Evolutionary conservation across 495 filamentous ascomycete genomes (phyloP).

Genomic region (Apiosordaria backusii): DNA sequence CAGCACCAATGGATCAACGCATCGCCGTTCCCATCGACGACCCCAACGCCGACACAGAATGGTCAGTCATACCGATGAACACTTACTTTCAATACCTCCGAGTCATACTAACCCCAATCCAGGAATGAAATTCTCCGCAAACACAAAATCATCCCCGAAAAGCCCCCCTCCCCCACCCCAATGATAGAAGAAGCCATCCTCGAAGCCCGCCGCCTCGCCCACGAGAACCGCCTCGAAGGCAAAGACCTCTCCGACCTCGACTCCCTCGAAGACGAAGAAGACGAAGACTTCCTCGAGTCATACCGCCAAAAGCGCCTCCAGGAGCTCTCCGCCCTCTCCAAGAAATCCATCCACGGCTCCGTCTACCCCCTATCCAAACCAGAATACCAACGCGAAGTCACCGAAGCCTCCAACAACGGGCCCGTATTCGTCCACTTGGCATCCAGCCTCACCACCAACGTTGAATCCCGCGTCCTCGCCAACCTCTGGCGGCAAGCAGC

Average conservation of each 20-base stretch:
- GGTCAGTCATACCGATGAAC: constrained; percentile 49
- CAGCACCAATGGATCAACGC: constrained; percentile 62
- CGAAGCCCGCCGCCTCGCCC: constrained; percentile 71
- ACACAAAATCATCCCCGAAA: constrained; percentile 93
- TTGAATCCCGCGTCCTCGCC: constrained; percentile 75
- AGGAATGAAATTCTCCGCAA: constrained; percentile 99
- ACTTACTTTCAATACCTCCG: neutral
- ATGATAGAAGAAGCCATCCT: constrained; percentile 92
- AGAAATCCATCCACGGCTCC: constrained; percentile 74
- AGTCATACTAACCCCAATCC: constrained; percentile 21
- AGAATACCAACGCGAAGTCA: constrained; percentile 89
- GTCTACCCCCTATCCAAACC: constrained; percentile 94
- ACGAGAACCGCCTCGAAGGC: constrained; percentile 88
- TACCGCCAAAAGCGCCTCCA: constrained; percentile 81
- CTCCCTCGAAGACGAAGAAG: constrained; percentile 86
- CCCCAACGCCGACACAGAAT: constrained; percentile 97
- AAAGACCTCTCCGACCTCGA: constrained; percentile 92
- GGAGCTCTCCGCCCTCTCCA: constrained; percentile 70
- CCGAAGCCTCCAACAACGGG: constrained; percentile 71
- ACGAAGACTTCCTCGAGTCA: constrained; percentile 82
- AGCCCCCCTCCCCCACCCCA: constrained; percentile 88
- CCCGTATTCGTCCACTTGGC: constrained; percentile 84
- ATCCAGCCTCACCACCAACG: constrained; percentile 69
- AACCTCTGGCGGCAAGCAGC: constrained; percentile 88
- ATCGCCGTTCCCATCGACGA: constrained; percentile 82